Evolutionary conservation across 345 rosid genomes (phyloP).

Genomic region (Aurinia saxatilis): DNA sequence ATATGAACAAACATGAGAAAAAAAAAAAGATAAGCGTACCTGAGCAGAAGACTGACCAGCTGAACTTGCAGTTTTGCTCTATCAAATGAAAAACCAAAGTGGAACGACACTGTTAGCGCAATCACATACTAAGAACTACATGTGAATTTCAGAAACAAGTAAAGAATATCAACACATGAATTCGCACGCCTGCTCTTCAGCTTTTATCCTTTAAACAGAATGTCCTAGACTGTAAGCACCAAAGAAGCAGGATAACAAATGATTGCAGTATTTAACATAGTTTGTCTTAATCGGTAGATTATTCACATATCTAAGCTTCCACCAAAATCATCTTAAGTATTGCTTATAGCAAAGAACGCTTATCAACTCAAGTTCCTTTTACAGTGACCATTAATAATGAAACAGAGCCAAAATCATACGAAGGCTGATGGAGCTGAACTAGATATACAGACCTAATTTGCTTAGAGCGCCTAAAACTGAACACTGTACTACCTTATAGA

Average conservation of each 20-base stretch:
- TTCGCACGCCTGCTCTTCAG: background rate
- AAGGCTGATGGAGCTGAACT: background rate
- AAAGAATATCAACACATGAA: background rate
- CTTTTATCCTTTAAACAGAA: background rate
- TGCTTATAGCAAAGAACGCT: background rate
- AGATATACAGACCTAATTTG: background rate
- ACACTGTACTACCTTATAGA: background rate
- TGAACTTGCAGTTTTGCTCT: conserved; percentile 63
- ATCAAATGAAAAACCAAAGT: conserved; percentile 14
- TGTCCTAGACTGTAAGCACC: background rate
- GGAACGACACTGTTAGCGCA: background rate
- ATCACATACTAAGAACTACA: background rate
- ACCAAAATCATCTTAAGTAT: background rate
- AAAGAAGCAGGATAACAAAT: background rate
- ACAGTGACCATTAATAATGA: background rate
- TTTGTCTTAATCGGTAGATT: background rate
- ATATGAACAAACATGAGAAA: background rate
- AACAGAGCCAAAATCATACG: background rate
- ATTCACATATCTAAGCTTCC: conserved; percentile 3
- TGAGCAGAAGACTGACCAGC: conserved; percentile 51
- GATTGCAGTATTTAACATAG: background rate
- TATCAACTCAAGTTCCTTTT: background rate
- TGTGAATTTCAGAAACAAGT: background rate
- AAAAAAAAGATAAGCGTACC: conserved; percentile 27
- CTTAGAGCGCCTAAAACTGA: background rate